Conservation (phyloP, 768 basidiomycete species). For the Mycena chlorophos region DNA sequence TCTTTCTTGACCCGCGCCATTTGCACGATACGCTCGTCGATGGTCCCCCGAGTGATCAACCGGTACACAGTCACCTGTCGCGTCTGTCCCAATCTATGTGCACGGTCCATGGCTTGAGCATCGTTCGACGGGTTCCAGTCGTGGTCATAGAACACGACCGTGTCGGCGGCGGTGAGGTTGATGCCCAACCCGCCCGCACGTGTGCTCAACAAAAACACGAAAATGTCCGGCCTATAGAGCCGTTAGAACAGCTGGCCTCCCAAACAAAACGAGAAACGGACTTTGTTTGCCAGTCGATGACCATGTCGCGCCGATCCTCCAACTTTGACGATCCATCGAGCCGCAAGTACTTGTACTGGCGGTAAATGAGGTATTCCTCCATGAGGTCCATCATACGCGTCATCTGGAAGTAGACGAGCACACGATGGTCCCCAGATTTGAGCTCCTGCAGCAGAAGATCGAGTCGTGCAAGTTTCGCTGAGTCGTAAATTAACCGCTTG, state of each 20-base stretch:
- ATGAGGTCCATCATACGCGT: conserved; percentile 99
- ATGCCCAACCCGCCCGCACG: conserved; percentile 96
- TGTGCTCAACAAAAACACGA: conserved; percentile 88
- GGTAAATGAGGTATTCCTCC: conserved; percentile 96
- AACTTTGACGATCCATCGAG: conserved; percentile 93
- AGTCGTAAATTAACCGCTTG: conserved; percentile 93
- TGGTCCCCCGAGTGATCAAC: conserved; percentile 89
- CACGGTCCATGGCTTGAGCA: conserved; percentile 97
- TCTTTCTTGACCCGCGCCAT: conserved; percentile 97
- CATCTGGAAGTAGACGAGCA: conserved; percentile 99
- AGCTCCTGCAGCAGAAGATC: conserved; percentile 89
- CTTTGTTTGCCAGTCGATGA: conserved; percentile 98
- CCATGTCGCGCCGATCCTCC: conserved; percentile 97
- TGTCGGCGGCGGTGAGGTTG: conserved; percentile 94
- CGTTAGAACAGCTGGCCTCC: conserved; percentile 5
- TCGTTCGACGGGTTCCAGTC: conserved; percentile 98
- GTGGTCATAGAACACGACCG: conserved; percentile 92
- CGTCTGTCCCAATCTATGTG: conserved; percentile 94
- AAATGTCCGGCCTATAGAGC: conserved; percentile 71
- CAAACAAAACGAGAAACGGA: conserved; percentile 34
- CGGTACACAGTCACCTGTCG: conserved; percentile 97
- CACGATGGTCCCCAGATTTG: conserved; percentile 89
- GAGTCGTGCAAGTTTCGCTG: conserved; percentile 90
- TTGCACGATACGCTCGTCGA: conserved; percentile 96
- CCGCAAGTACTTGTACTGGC: conserved; percentile 93